phyloP scores from a whole-genome alignment of 495 filamentous ascomycete genomes.

The Penicillium canariense region DNA sequence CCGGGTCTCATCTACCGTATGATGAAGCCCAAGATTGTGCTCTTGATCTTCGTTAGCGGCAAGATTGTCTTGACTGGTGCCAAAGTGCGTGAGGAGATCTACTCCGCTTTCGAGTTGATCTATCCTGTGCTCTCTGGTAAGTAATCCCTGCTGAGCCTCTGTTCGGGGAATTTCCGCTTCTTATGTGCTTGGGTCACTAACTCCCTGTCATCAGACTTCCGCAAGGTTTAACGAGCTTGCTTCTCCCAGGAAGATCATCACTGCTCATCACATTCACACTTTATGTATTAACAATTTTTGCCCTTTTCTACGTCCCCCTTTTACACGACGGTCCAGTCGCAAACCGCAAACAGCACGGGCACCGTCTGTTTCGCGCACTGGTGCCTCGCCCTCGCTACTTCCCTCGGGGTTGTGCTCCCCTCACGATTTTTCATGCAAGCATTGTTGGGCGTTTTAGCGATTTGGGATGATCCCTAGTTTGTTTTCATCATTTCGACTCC shows the following conservation, averaged over 20 bases:
- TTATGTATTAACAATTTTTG: slow-evolving; percentile 58
- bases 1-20: slow-evolving; percentile 99
- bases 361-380: background rate
- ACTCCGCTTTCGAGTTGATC: slow-evolving; percentile 98
- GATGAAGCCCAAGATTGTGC: slow-evolving; percentile 99
- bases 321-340: background rate
- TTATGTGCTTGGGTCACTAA: slow-evolving; percentile 21
- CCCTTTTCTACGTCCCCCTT: slow-evolving; percentile 29
- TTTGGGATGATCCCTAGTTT: slow-evolving; percentile 33
- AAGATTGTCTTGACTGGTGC: slow-evolving; percentile 98
- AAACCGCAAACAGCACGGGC: slow-evolving; percentile 15
- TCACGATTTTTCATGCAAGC: slow-evolving; percentile 47
- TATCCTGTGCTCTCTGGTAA: slow-evolving; percentile 94
- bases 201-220: slow-evolving; percentile 56
- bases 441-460: slow-evolving; percentile 54
- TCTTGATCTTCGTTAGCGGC: slow-evolving; percentile 97
- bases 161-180: background rate
- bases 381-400: slow-evolving; percentile 11
- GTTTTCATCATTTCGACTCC: slow-evolving; percentile 23
- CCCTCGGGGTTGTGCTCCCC: slow-evolving; percentile 1
- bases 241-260: slow-evolving; percentile 17
- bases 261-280: slow-evolving; percentile 36
- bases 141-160: slow-evolving; percentile 12
- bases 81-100: slow-evolving; percentile 98
- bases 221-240: slow-evolving; percentile 53